A percentile compares a stretch with the other conserved stretches of the same genome.
These are phyloP conservation scores for Agaricus subrufescens DNA, from an alignment of 768 basidiomycete genomes.

Conservation along the genomic window DNA sequence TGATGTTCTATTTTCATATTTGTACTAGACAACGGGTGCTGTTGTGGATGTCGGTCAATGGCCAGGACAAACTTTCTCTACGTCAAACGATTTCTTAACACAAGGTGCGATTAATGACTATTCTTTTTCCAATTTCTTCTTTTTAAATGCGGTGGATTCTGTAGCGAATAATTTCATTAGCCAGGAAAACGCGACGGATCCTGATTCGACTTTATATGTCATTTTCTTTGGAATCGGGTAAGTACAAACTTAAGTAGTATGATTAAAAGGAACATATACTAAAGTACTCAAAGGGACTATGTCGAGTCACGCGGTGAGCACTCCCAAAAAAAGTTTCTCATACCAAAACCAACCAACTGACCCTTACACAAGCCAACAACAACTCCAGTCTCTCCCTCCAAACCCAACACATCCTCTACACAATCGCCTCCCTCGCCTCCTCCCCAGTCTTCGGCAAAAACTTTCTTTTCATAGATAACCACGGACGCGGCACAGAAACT, in stretches of 20 bases:
- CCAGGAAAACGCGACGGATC: slow-evolving; percentile 22
- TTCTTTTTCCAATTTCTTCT: background rate
- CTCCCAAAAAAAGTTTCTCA: background rate
- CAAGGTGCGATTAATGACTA: slow-evolving; percentile 17
- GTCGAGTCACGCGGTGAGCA: slow-evolving; percentile 28
- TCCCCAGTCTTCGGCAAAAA: slow-evolving; percentile 44
- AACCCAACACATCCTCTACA: slow-evolving; percentile 29
- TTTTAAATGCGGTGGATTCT: background rate
- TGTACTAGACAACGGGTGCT: slow-evolving; percentile 20
- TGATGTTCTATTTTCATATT: background rate
- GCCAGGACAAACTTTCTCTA: slow-evolving; percentile 9
- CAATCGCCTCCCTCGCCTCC: slow-evolving; percentile 35
- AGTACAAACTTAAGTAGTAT: slow-evolving; percentile 14
- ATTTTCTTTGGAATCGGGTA: slow-evolving; percentile 53
- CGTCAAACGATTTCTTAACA: slow-evolving; percentile 17
- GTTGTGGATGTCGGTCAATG: slow-evolving; percentile 23
- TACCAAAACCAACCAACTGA: no score
- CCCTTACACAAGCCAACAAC: background rate
- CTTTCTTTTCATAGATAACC: slow-evolving; percentile 48
- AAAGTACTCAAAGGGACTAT: slow-evolving; percentile 31
- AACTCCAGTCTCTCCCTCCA: slow-evolving; percentile 16
- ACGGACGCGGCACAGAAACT: slow-evolving; percentile 39
- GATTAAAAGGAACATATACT: background rate
- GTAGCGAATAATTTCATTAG: slow-evolving; percentile 18
- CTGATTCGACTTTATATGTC: slow-evolving; percentile 41